Evolutionary conservation across 805 yeast species (phyloP).

Genomic region (Candida yuanshanica): DNA sequence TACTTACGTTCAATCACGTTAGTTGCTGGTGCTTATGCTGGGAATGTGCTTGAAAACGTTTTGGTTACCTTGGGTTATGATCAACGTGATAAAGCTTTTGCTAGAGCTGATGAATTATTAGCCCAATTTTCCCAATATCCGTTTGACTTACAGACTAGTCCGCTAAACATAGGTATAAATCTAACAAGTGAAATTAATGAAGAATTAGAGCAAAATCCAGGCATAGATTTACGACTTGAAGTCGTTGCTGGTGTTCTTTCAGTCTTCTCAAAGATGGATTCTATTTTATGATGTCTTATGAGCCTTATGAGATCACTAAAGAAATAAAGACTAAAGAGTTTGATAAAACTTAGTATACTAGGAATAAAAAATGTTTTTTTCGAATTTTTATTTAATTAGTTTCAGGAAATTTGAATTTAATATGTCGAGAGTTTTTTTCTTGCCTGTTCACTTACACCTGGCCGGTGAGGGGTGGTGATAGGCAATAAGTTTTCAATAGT

Average conservation of each 20-base stretch:
- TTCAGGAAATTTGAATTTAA: too few species aligned
- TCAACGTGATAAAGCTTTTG: constrained; percentile 85
- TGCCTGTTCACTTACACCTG: too few species aligned
- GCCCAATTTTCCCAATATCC: constrained; percentile 83
- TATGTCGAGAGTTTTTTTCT: too few species aligned
- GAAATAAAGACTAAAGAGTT: too few species aligned
- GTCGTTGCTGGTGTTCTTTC: constrained; percentile 88
- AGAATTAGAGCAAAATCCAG: constrained; percentile 37
- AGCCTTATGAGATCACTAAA: too few species aligned
- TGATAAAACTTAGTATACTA: too few species aligned
- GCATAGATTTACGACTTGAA: constrained; percentile 66
- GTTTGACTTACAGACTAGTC: constrained; percentile 54
- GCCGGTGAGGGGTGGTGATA: too few species aligned
- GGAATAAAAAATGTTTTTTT: too few species aligned
- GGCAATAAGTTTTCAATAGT: too few species aligned
- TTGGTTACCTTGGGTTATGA: constrained; percentile 72
- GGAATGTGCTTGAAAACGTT: constrained; percentile 91
- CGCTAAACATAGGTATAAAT: constrained; percentile 68
- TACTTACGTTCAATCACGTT: constrained; percentile 74
- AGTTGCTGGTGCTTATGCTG: constrained; percentile 89
- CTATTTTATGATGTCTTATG: constrained; percentile 57
- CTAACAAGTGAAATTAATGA: constrained; percentile 40
- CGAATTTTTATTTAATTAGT: too few species aligned
- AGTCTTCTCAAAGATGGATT: constrained; percentile 90
- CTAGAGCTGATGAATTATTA: constrained; percentile 89